Evolutionary conservation across 306 rosid genomes (phyloP), one percentile per base, ranked within the genome.

Genomic region (Cucurbita argyrosperma): DNA sequence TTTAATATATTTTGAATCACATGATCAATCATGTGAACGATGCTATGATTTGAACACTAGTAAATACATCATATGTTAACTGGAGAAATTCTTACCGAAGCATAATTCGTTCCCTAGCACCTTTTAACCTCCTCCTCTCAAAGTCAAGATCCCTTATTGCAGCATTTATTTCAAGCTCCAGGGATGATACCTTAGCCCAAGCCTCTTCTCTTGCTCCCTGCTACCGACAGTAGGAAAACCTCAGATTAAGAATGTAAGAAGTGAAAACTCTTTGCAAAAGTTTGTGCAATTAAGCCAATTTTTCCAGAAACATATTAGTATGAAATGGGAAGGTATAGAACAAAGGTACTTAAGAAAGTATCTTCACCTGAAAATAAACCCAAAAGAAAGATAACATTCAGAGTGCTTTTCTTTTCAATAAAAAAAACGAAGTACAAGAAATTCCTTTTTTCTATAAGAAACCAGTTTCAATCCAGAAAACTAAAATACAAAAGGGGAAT

Each of bases 151-250:
- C 97, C 67, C 96, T 85, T 86, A 84, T 78, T 53, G 94, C 85
- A 78, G 96, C 86, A 84, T 85, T 90, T 79, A 93, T 93, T 88
- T 90, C 98, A 77, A 90, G 94, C 75, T 93, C 98, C 74, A 93
- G 92, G 72, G 78, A 79, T 49, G 98, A 90, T 85, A 89, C 98
- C 81, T 93, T 93, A 64, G 89, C 90, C 98, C 98, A 93, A 69
- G 98, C 98, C 82, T 93, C 98, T 83, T 93, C 97, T 84, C 94
- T 96, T 80, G 96, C 98, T 62, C 90, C 89, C 98, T 93, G 98
- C 98, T 90, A 90, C 89, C 96, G 13, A 84, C 88, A 82, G 69
- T 76, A 83, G 75, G 77, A 88, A 78, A 69, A 53, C 50, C 79
- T 85, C 90, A 83, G 87, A 79, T 79, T 62, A 71, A 63, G 72